These are phyloP conservation scores for Gremmenia infestans DNA, from an alignment of 2,329 filamentous ascomycete genomes.

Conservation along the genomic window DNA sequence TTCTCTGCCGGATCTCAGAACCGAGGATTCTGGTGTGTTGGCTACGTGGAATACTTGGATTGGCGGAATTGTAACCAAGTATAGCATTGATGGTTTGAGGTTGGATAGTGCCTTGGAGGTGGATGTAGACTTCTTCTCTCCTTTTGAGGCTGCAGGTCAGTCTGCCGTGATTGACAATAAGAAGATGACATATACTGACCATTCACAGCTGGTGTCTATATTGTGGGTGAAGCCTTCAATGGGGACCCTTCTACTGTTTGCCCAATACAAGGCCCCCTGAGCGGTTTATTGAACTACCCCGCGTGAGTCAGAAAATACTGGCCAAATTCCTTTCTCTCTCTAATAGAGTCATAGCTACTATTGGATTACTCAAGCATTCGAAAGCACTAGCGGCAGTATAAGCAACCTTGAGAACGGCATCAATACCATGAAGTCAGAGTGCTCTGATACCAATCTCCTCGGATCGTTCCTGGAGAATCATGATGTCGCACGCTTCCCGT, in stretches of 20 bases:
- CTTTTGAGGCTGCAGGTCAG: conserved; percentile 40
- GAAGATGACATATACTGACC: conserved; percentile 20
- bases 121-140: conserved; percentile 48
- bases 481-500: conserved; percentile 24
- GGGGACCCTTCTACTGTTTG: conserved; percentile 49
- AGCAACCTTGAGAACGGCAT: conserved; percentile 27
- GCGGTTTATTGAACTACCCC: conserved; percentile 58
- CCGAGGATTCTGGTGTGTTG: conserved; percentile 22
- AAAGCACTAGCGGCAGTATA: conserved; percentile 26
- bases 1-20: conserved; percentile 29
- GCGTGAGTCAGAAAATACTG: conserved; percentile 31
- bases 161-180: conserved; percentile 3
- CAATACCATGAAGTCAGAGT: conserved; percentile 23
- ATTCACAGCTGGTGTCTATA: conserved; percentile 49
- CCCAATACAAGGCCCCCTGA: conserved; percentile 49
- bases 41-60: conserved; percentile 25
- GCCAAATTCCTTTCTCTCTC: not conserved
- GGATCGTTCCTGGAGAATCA: conserved; percentile 38
- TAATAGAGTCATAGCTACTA: conserved; percentile 16
- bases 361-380: conserved; percentile 27
- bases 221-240: conserved; percentile 55
- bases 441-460: conserved; percentile 35
- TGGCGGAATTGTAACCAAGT: conserved; percentile 25
- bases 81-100: conserved; percentile 44
- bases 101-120: conserved; percentile 46